Evolutionary conservation across 2,329 filamentous ascomycete genomes (phyloP).

Genomic region (Beauveria pseudobassiana): DNA sequence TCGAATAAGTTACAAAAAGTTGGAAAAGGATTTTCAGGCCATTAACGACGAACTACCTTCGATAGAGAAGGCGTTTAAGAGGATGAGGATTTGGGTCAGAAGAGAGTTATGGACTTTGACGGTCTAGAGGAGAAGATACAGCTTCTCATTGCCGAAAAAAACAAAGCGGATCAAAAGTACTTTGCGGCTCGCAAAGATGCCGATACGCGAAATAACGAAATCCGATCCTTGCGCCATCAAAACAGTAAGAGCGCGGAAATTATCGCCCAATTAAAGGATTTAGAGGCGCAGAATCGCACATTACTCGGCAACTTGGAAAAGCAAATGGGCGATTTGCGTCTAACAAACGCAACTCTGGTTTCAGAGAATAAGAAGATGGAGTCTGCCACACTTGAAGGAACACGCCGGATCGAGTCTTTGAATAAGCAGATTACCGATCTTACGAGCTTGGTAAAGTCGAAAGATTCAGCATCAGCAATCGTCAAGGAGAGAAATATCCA

Average conservation of each 20-base stretch:
- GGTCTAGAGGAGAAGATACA: conserved; percentile 71
- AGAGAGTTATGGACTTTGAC: conserved; percentile 74
- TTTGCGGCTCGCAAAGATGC: conserved; percentile 93
- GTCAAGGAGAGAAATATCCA: conserved; percentile 51
- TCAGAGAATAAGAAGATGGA: conserved; percentile 71
- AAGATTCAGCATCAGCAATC: conserved; percentile 54
- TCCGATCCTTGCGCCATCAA: conserved; percentile 70
- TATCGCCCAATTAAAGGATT: conserved; percentile 85
- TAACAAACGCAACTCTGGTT: conserved; percentile 63
- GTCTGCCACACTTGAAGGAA: conserved; percentile 60
- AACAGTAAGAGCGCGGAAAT: conserved; percentile 90
- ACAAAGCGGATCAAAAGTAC: conserved; percentile 96
- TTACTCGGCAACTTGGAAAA: conserved; percentile 83
- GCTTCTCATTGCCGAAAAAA: conserved; percentile 76
- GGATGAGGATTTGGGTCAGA: conserved; percentile 77
- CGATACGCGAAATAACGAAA: conserved; percentile 74
- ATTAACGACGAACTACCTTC: conserved; percentile 83
- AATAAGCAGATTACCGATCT: conserved; percentile 72
- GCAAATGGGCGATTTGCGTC: conserved; percentile 75
- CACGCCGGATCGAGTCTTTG: conserved; percentile 62
- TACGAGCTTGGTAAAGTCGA: conserved; percentile 63
- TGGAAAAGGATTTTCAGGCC: conserved; percentile 74
- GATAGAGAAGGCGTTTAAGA: conserved; percentile 86
- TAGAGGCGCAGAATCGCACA: conserved; percentile 68
- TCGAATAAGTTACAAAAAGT: conserved; percentile 61